Percentiles rank a stretch among this genome's conserved stretches.
Conservation (phyloP, 2,329 filamentous ascomycete genomes). For the Rutstroemia sp. region DNA sequence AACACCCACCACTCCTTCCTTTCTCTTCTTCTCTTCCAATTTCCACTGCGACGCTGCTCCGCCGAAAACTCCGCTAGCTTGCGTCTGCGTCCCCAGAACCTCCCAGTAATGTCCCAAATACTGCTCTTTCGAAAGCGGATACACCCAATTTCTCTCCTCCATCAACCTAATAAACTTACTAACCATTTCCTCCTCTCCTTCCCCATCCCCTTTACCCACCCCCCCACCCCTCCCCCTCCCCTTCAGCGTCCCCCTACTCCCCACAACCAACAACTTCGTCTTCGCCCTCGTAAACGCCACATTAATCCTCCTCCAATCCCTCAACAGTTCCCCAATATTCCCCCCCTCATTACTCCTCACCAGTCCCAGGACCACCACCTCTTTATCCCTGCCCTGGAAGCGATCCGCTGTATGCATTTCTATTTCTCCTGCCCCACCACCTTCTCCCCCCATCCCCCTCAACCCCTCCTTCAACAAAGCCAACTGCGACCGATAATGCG, state of each 20-base stretch:
- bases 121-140: constrained; percentile 60
- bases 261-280: constrained; percentile 83
- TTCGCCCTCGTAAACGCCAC: constrained; percentile 91
- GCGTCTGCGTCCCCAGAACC: constrained; percentile 40
- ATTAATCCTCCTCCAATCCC: constrained; percentile 89
- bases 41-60: constrained; percentile 5
- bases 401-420: constrained; percentile 97
- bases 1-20: neutral
- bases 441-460: constrained; percentile 32
- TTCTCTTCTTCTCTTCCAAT: constrained; percentile 8
- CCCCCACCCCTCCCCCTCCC: constrained; percentile 51
- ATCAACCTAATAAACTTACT: constrained; percentile 70
- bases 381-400: constrained; percentile 94
- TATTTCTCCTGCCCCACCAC: constrained; percentile 44
- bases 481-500: constrained; percentile 90
- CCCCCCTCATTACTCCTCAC: constrained; percentile 79
- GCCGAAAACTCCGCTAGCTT: constrained; percentile 14
- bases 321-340: constrained; percentile 82
- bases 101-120: constrained; percentile 63
- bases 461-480: constrained; percentile 71
- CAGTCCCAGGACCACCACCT: constrained; percentile 78
- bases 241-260: constrained; percentile 70
- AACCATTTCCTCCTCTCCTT: constrained; percentile 59
- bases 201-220: constrained; percentile 53
- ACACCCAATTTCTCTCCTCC: constrained; percentile 70